Base-by-base conservation (phyloP, 2,329 filamentous ascomycete genomes). In the Emericellopsis atlantica region DNA sequence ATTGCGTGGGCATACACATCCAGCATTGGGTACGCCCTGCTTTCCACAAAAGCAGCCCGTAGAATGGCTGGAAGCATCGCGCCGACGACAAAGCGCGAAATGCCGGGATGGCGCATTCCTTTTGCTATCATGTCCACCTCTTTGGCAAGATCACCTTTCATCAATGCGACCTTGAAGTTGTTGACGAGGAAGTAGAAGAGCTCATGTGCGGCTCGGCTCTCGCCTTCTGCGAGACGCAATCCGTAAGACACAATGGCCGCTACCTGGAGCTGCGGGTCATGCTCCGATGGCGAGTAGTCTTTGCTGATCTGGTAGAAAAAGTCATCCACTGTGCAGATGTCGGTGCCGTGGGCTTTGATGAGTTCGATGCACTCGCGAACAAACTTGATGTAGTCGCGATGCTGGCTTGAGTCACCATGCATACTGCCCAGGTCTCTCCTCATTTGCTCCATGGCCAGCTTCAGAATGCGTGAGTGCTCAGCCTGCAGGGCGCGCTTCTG, bases 131-230 rank as follows among this genome's bases (percentile, higher is more conserved):
- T 65, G 5, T 43, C 48, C 23, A 61, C 54, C 48, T 76, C 69
- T 6, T 67, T 61, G 6, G 50, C 51, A n/a, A 76, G 58, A 39
- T 61, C 65, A 42, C 66, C 59, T 43, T 69, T 69, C 35, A 64
- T 62, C 3, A 78, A 52, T 0, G 72, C 69, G 40, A 69, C 57
- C 50, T 75, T 76, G 51, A 75, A 74, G 52, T 70, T 75, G 47
- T 72, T 72, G 50, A 68, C 70, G 2, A 79, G 59, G 43, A 74
- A 72, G 51, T 70, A 70, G 49, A 78, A 79, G 4, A 78, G 61
- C 40, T 68, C 65, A 15, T 67, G 62, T 6, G 56, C 55, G 4
- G 66, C 67, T 24, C 61, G 64, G 2, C 54, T 49, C 41, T 76
- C 73, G 2, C 65, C 68, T 44, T 78, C 74, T 32, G 62, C 59